phyloP scores from a whole-genome alignment of 257 asterid genomes.

The Scutellaria galericulata region DNA sequence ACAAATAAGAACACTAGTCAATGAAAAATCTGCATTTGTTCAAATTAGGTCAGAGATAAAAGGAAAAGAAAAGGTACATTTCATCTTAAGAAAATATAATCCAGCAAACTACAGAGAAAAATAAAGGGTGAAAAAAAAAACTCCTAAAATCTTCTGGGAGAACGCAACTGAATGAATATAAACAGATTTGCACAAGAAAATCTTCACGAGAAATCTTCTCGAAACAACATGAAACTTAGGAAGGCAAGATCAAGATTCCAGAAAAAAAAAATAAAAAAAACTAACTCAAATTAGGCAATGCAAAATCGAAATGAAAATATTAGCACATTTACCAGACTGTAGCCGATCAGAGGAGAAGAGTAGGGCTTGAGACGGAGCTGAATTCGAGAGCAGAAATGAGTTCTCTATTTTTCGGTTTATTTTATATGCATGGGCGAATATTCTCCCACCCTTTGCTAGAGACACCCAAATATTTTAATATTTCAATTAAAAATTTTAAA shows the following conservation, averaged over 20 bases:
- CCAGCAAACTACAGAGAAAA: neutral
- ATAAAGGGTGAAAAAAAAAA: neutral
- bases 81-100: neutral
- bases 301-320: neutral
- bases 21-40: neutral
- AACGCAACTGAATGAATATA: neutral
- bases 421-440: slow-evolving; percentile 3
- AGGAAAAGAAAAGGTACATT: too few species aligned
- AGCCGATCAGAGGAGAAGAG: neutral
- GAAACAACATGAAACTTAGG: slow-evolving; percentile 17
- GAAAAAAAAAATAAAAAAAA: neutral
- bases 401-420: neutral
- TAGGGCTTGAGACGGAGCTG: slow-evolving; percentile 25
- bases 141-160: neutral
- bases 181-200: neutral
- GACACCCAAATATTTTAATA: too few species aligned
- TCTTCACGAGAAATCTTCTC: neutral
- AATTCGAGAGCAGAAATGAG: neutral
- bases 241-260: neutral
- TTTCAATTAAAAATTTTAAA: too few species aligned
- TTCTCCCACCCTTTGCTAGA: neutral
- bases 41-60: neutral
- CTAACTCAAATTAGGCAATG: slow-evolving; percentile 15
- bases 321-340: slow-evolving; percentile 22
- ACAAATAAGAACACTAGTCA: neutral